These are phyloP conservation scores for Auricularia heimuer DNA, from an alignment of 768 basidiomycete species.

Conservation along the genomic window DNA sequence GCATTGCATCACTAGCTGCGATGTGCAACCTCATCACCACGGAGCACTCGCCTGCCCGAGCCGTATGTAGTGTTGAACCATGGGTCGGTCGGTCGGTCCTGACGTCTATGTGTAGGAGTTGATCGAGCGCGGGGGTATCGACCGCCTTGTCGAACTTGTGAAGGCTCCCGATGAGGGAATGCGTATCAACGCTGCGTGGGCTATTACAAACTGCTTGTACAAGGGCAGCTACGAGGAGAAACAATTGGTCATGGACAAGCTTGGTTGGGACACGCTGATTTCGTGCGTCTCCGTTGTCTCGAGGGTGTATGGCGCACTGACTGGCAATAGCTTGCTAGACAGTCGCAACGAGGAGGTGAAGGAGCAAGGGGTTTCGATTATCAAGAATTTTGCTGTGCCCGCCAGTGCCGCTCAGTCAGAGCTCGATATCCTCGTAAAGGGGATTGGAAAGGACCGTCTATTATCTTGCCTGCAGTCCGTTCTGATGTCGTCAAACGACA, in stretches of 20 bases:
- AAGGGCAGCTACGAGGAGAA: constrained; percentile 55
- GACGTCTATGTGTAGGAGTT: constrained; percentile 35
- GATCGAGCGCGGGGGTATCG: constrained; percentile 57
- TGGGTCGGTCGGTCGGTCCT: background rate
- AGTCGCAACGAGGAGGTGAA: constrained; percentile 46
- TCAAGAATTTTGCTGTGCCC: constrained; percentile 41
- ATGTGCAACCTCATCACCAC: constrained; percentile 74
- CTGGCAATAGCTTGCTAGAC: constrained; percentile 36
- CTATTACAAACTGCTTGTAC: constrained; percentile 71
- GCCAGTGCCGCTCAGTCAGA: background rate
- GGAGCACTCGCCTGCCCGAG: constrained; percentile 72
- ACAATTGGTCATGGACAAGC: constrained; percentile 48
- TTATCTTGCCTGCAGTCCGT: constrained; percentile 37
- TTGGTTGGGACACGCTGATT: constrained; percentile 56
- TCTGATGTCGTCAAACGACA: constrained; percentile 42
- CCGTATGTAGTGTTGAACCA: constrained; percentile 35
- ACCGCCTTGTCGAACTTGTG: constrained; percentile 51
- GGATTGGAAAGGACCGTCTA: constrained; percentile 38
- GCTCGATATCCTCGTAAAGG: constrained; percentile 10
- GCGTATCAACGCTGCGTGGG: constrained; percentile 71
- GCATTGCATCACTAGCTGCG: constrained; percentile 58
- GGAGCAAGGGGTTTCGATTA: constrained; percentile 61
- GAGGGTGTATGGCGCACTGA: background rate
- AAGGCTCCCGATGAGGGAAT: constrained; percentile 44
- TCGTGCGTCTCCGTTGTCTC: background rate